phyloP scores from a whole-genome alignment of 441 rosid species.

The Euphorbia celastroides region DNA sequence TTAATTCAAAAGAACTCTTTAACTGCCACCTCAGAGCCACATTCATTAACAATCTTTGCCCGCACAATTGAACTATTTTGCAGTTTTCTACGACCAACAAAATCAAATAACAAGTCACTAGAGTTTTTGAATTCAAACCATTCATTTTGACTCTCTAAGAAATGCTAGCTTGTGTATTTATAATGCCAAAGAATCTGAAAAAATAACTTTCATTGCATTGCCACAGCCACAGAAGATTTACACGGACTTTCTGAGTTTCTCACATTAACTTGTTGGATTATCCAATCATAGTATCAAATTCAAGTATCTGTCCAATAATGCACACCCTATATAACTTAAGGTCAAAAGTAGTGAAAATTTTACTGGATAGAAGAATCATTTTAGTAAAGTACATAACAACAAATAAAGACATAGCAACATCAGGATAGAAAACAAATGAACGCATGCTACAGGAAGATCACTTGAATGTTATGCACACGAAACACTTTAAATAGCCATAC shows the following conservation, averaged over 20 bases:
- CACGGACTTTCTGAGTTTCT: neutral
- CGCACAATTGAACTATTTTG: neutral
- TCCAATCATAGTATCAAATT: neutral
- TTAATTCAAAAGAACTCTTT: neutral
- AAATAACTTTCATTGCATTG: neutral
- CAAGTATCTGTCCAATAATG: neutral
- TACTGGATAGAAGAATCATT: neutral
- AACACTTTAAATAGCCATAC: conserved; percentile 8
- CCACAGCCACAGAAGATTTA: neutral
- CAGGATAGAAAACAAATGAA: neutral
- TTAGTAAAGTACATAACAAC: neutral
- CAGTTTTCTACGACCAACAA: neutral
- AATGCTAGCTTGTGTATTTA: neutral
- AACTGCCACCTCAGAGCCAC: neutral
- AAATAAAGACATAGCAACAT: neutral
- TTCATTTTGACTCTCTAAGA: neutral
- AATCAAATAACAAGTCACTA: neutral
- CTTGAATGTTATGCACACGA: neutral
- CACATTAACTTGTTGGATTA: neutral
- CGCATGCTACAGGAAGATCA: neutral
- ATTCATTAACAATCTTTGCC: neutral
- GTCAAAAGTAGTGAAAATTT: neutral
- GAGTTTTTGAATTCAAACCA: neutral
- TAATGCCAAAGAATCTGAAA: neutral
- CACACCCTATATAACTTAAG: neutral